phyloP scores from a whole-genome alignment of 2,329 filamentous ascomycete genomes.

The Beauveria pseudobassiana region DNA sequence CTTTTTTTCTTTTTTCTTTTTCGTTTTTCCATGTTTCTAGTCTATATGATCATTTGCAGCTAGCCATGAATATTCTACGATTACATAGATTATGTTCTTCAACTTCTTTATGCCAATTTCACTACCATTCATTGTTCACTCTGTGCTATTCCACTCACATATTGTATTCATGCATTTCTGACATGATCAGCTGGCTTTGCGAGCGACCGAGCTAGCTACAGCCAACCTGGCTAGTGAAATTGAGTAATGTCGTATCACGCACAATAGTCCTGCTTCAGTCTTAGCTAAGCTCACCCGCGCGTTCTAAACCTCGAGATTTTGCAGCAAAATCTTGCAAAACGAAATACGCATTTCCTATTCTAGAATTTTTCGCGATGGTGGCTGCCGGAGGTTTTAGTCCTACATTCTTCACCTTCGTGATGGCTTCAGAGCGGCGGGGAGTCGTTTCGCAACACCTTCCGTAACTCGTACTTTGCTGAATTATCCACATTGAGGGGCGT shows the following conservation, averaged over 20 bases:
- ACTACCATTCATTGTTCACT: neutral
- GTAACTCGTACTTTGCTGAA: neutral
- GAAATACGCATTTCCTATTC: neutral
- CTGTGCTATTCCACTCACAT: neutral
- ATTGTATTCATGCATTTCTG: neutral
- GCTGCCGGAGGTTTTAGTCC: neutral
- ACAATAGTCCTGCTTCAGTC: neutral
- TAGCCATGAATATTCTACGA: neutral
- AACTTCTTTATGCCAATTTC: neutral
- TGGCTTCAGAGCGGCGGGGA: neutral
- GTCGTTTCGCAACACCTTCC: neutral
- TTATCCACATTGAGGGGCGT: neutral
- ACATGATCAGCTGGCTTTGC: neutral
- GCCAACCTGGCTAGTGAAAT: neutral
- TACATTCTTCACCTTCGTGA: neutral
- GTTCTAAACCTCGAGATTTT: neutral
- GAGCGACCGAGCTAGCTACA: neutral
- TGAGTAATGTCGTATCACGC: neutral
- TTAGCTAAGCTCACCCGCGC: constrained; percentile 2
- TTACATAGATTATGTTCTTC: neutral
- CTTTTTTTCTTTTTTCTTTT: neutral
- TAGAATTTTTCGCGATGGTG: neutral
- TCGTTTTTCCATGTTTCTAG: neutral
- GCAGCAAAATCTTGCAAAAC: neutral
- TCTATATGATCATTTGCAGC: neutral